Conservation (phyloP, 179 eudicot species). For the Actinidia arguta region DNA sequence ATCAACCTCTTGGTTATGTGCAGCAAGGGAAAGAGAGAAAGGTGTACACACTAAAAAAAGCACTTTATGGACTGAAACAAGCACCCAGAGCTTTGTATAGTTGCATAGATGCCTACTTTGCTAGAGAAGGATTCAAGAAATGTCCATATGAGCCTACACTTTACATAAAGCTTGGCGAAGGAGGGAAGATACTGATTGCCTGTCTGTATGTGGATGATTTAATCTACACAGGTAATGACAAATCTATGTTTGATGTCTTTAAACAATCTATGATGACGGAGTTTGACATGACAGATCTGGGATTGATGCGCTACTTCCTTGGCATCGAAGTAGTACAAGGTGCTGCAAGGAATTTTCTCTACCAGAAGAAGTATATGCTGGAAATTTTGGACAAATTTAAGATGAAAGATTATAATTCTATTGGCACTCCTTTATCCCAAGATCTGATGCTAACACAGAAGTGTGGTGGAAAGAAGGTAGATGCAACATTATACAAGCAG, state of each 20-base stretch:
- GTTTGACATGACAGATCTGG: background rate
- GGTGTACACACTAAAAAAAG: background rate
- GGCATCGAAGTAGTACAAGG: no score
- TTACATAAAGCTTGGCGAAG: background rate
- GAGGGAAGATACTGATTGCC: background rate
- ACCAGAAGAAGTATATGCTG: no score
- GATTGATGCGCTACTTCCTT: background rate
- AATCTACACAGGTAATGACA: no score
- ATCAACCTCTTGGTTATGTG: background rate
- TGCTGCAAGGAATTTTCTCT: no score
- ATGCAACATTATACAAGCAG: no score
- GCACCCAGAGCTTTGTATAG: background rate
- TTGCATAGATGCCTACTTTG: background rate
- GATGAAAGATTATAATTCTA: no score
- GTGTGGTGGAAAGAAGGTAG: no score
- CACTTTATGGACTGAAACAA: background rate
- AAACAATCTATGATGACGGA: background rate
- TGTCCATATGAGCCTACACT: constrained; percentile 11
- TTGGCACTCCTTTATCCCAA: no score
- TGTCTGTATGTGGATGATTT: constrained; percentile 4
- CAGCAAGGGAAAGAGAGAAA: background rate
- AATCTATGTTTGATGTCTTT: background rate
- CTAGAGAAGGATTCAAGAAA: background rate
- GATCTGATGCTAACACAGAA: no score
- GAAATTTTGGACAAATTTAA: no score